Evolutionary conservation across 768 basidiomycete species (phyloP), one percentile per base, ranked within the genome.

Genomic region (Leccinum subtestaceum): DNA sequence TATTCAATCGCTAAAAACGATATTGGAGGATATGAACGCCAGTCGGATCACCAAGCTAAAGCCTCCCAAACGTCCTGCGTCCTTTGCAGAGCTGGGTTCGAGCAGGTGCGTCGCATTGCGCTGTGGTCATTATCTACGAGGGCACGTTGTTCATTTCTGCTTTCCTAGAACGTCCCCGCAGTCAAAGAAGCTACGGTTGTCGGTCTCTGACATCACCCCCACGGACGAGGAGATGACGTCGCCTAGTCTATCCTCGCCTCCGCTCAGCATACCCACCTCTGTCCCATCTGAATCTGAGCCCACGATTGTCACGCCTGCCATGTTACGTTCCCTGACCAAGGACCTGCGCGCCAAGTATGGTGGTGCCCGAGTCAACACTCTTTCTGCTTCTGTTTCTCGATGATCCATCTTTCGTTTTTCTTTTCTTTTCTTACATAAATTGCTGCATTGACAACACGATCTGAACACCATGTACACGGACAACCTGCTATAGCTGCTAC

Each of bases 301-400:
- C 15, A 74, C 79, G 17, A 60, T 74, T 19, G 80, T 88, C 36
- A 88, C 86, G 2, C 74, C 84, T 25, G 83, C 84, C 15, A 89
- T 89, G 87, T 68, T 89, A 52, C 82, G 85, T 36, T 68, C 70
- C 5, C 29, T 73, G 53, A 69, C 72, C 47, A 70, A 60, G 36
- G 67, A 74, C 45, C 61, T 73, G 46, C 70, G 72, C 32, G 54
- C 66, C 55, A 73, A 68, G 64, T 73, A 73, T 67, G 66, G 73
- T 17, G 27, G 36, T 56, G n/a, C 58, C 46, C 31, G 27, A 45
- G 3, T 51, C 27, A 40, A 55, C 47, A 1, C 21, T 34, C 52
- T 49, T 56, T 58, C 62, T 40, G 36, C 19, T 38, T 59, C 58
- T 49, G 10, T 45, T 53, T 55, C 62, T 49, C 63, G 51, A 53